Evolutionary conservation across 495 filamentous ascomycete species (phyloP).

Genomic region (Lepidopterella palustris): DNA sequence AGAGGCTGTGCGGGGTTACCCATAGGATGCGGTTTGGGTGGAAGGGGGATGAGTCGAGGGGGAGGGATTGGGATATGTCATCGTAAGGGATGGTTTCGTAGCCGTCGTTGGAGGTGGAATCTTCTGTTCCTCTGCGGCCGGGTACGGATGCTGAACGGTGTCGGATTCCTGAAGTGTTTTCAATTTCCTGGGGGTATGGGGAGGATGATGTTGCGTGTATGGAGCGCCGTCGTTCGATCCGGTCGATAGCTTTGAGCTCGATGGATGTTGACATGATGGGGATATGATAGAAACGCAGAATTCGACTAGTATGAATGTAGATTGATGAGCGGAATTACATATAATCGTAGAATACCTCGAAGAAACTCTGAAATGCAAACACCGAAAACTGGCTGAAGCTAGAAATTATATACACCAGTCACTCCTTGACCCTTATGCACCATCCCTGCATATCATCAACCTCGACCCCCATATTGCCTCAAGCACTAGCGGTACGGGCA

Average conservation of each 20-base stretch:
- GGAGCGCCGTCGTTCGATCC: background rate
- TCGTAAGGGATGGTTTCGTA: conserved; percentile 7
- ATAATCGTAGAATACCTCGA: background rate
- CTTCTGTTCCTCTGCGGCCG: background rate
- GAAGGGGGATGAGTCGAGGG: conserved; percentile 8
- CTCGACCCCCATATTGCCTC: too few species aligned
- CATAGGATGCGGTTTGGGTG: conserved; percentile 19
- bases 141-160: background rate
- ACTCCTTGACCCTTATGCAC: too few species aligned
- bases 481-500: too few species aligned
- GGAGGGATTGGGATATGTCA: background rate
- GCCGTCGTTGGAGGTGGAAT: background rate
- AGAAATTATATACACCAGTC: too few species aligned
- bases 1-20: conserved; percentile 17
- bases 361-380: too few species aligned
- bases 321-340: background rate
- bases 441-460: too few species aligned
- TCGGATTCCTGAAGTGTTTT: background rate
- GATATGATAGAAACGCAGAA: background rate
- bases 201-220: background rate
- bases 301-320: background rate
- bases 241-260: background rate
- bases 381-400: too few species aligned
- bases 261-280: background rate
- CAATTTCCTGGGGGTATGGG: background rate